Evolutionary conservation across 164 flowering plant species (phyloP).

Genomic region (Liquidambar formosana): DNA sequence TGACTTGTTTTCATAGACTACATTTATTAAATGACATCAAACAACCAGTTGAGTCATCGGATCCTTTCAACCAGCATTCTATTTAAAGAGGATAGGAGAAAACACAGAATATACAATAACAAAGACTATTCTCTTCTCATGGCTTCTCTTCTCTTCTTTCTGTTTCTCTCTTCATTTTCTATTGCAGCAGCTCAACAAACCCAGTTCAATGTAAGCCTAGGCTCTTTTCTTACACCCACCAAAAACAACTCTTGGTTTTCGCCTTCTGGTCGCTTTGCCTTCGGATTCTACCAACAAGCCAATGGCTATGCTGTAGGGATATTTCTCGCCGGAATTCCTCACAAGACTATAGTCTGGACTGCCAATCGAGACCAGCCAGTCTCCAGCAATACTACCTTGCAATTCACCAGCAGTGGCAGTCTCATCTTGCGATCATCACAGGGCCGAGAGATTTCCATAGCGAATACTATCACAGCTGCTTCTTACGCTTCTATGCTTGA

Average conservation of each 20-base stretch:
- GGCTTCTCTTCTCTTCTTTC: not conserved
- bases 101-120: too few relatives aligned
- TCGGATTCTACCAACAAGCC: not conserved
- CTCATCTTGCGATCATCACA: too few relatives aligned
- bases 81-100: too few relatives aligned
- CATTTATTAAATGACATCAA: too few relatives aligned
- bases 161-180: not conserved
- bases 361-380: not conserved
- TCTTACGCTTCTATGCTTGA: too few relatives aligned
- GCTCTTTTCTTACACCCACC: conserved; percentile 16
- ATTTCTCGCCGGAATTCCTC: not conserved
- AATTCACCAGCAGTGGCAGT: too few relatives aligned
- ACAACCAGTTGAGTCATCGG: too few relatives aligned
- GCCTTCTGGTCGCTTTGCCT: conserved; percentile 18
- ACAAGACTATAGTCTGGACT: not conserved
- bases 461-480: too few relatives aligned
- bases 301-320: not conserved
- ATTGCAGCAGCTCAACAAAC: conserved; percentile 11
- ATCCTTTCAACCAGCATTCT: too few relatives aligned
- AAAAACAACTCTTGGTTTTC: conserved; percentile 22
- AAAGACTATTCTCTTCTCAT: not conserved
- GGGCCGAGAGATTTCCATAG: too few relatives aligned
- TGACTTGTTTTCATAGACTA: too few relatives aligned
- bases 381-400: too few relatives aligned
- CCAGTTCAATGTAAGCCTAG: conserved; percentile 12